These are phyloP conservation scores for Phaffia tasmanica DNA, from an alignment of 768 basidiomycete genomes.

Conservation along the genomic window DNA sequence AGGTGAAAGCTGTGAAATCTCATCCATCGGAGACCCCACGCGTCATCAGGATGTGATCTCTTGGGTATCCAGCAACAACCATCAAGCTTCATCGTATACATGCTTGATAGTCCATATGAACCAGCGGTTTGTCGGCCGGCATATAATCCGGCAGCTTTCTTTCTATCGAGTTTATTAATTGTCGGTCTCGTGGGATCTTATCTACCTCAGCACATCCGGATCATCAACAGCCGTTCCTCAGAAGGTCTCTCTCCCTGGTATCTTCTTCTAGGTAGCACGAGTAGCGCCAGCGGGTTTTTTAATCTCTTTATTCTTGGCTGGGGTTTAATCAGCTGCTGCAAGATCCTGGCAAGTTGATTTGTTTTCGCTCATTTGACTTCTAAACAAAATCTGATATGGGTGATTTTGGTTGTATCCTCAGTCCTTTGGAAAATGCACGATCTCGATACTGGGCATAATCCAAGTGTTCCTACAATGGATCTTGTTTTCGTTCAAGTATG, in stretches of 20 bases:
- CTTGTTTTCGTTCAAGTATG: constrained; percentile 71
- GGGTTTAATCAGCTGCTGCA: constrained; percentile 69
- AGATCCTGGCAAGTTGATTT: constrained; percentile 50
- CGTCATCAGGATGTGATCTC: no score
- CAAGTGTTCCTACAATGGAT: constrained; percentile 77
- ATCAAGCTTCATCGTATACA: no score
- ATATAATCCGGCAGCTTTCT: constrained; percentile 41
- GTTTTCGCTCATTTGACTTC: background rate
- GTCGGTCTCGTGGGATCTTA: constrained; percentile 71
- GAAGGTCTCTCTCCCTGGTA: constrained; percentile 90
- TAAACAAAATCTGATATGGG: background rate
- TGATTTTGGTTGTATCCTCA: constrained; percentile 33
- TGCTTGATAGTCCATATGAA: no score
- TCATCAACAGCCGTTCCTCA: constrained; percentile 63
- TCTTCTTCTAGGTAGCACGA: constrained; percentile 71
- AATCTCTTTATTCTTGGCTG: constrained; percentile 84
- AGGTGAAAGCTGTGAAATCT: no score
- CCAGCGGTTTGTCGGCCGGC: background rate
- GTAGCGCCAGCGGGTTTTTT: constrained; percentile 66
- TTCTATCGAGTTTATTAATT: constrained; percentile 55
- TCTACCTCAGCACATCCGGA: constrained; percentile 71
- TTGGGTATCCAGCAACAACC: no score
- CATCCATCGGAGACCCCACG: no score
- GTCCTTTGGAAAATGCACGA: constrained; percentile 61
- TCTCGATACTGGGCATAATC: constrained; percentile 66